Evolutionary conservation across 495 filamentous ascomycete species (phyloP).

Genomic region (Penicillium pulvis): DNA sequence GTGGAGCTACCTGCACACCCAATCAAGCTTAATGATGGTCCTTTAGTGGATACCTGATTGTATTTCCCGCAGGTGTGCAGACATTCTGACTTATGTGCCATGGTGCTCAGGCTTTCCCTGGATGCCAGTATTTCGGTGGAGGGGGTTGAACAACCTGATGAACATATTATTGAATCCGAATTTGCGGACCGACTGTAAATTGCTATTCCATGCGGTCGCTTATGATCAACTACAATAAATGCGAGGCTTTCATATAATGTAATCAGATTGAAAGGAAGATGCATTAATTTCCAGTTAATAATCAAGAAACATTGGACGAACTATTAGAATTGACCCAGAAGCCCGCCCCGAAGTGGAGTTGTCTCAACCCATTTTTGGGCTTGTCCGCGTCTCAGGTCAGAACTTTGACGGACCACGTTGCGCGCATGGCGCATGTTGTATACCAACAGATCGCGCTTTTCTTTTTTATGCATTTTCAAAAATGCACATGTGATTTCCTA

Average conservation of each 20-base stretch:
- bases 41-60: not conserved
- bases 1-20: not conserved
- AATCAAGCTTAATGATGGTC: not conserved
- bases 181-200: not conserved
- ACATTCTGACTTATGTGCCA: too few relatives aligned
- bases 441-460: too few relatives aligned
- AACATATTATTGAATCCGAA: too few relatives aligned
- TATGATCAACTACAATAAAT: not conserved
- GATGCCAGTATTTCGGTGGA: too few relatives aligned
- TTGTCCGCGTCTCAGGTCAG: not conserved
- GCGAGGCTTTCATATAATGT: not conserved
- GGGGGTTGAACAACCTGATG: too few relatives aligned
- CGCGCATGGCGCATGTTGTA: too few relatives aligned
- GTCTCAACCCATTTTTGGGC: not conserved
- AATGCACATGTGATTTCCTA: not conserved
- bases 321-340: not conserved
- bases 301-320: not conserved
- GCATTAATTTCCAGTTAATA: not conserved
- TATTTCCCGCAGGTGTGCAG: too few relatives aligned
- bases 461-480: not conserved
- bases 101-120: too few relatives aligned
- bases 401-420: not conserved
- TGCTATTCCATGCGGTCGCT: not conserved
- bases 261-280: not conserved
- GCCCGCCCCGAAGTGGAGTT: not conserved